Percentiles rank a stretch among this genome's conserved stretches.
Evolutionary conservation across 179 eudicot genomes (phyloP).

Genomic region (Nepenthes alata): DNA sequence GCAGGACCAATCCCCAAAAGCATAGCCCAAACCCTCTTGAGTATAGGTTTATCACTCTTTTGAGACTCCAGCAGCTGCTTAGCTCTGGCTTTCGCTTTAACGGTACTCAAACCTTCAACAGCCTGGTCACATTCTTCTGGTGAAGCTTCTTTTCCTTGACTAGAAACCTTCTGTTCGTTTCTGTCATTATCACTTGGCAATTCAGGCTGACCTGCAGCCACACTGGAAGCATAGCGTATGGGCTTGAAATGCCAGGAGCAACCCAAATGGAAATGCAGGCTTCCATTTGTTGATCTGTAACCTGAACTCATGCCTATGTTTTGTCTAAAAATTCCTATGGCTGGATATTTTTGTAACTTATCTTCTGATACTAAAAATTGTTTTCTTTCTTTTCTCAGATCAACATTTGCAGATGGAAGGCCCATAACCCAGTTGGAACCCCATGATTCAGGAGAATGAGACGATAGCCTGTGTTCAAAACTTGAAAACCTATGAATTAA

Average conservation of each 20-base stretch:
- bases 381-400: conserved; percentile 27
- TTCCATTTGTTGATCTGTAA: conserved; percentile 15
- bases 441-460: conserved; percentile 21
- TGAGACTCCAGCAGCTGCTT: conserved; percentile 59
- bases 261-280: conserved; percentile 25
- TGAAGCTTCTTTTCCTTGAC: conserved; percentile 60
- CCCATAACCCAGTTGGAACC: conserved; percentile 13
- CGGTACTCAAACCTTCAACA: conserved; percentile 66
- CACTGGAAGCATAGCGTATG: conserved; percentile 33
- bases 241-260: conserved; percentile 21
- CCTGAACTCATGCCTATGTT: conserved; percentile 17
- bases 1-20: conserved; percentile 77
- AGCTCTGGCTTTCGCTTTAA: conserved; percentile 68
- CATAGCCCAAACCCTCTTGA: conserved; percentile 48
- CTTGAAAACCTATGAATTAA: conserved; percentile 26
- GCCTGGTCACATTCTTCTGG: conserved; percentile 92
- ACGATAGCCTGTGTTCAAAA: conserved; percentile 27
- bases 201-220: conserved; percentile 48
- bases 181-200: conserved; percentile 16
- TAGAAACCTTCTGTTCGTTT: conserved; percentile 33
- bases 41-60: conserved; percentile 25
- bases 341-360: conserved; percentile 12
- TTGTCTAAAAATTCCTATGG: conserved; percentile 23
- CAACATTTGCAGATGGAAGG: conserved; percentile 20
- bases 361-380: conserved; percentile 21